Base-by-base conservation (phyloP, 495 filamentous ascomycete species). In the Xylaria curta region DNA sequence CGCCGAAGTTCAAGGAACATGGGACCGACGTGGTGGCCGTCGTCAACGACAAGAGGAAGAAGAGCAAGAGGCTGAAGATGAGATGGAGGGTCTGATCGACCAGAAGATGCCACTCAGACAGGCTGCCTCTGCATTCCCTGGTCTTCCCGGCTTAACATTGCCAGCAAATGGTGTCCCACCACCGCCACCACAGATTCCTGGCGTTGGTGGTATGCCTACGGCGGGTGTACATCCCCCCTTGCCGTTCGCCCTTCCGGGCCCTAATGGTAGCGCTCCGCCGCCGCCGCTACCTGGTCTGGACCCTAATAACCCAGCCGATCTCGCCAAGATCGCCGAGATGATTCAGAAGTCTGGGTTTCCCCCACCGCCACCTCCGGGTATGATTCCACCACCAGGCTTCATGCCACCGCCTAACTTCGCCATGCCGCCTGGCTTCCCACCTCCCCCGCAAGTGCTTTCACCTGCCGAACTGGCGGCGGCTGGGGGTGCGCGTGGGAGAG, bases 1-100 rank as follows among this genome's bases (percentile, higher is more conserved):
- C 1, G 95, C 96, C 21, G 94, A 97, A 80, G 94, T 93, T 0
- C 93, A 95, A 79, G 96, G 96, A 12, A 97, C 94, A 21, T 97
- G 92, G 89, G 93, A 93, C 74, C 90, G 93, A 36, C 87, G 91
- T n/a, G 90, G 91, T 59, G 89, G 91, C 21, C 90, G 92, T 36
- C 88, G 90, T 72, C 92, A 94, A 80, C 89, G 91, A 77, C 92
- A 94, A 54, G 94, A 95, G 73, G 95, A 97, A 70, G 94, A 98
- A 79, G 94, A 97, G 75, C 92, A 94, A 73, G 95, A 98, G 73
- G 83, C 94, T 59, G 93, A 97, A 79, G 96, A 98, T 76, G 95
- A 98, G 80, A 91, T 90, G 62, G 95, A 97, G 47, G 94, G 93
- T 9, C 84, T 99, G n/a, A 92, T 96, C 36, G 96, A 99, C 76